These are phyloP conservation scores for Tylopilus sp. DNA, from an alignment of 768 basidiomycete genomes.

Conservation along the genomic window DNA sequence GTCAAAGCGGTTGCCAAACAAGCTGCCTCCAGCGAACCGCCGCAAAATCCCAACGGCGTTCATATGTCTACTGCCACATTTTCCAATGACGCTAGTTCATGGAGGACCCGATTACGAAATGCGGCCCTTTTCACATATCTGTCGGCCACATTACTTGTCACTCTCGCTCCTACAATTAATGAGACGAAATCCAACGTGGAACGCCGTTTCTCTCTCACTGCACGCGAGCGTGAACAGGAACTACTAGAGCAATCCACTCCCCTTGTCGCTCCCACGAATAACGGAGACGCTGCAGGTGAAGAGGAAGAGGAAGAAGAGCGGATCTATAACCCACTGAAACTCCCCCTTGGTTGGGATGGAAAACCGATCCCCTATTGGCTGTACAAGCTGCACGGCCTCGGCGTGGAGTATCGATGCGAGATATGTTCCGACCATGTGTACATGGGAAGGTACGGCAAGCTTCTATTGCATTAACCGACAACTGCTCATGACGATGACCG, in stretches of 20 bases:
- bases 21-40: slow-evolving; percentile 38
- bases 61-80: slow-evolving; percentile 26
- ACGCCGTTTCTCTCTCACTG: slow-evolving; percentile 92
- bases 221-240: slow-evolving; percentile 96
- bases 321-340: slow-evolving; percentile 96
- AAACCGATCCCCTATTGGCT: slow-evolving; percentile 99
- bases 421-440: slow-evolving; percentile 97
- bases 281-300: slow-evolving; percentile 48
- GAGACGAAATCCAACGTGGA: slow-evolving; percentile 98
- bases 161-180: slow-evolving; percentile 62
- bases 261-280: slow-evolving; percentile 45
- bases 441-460: slow-evolving; percentile 75
- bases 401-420: slow-evolving; percentile 97
- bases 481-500: slow-evolving; percentile 15
- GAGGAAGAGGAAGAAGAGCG: slow-evolving; percentile 95
- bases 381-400: slow-evolving; percentile 95
- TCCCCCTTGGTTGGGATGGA: slow-evolving; percentile 97
- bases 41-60: slow-evolving; percentile 34
- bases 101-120: slow-evolving; percentile 51
- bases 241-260: slow-evolving; percentile 65
- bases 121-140: slow-evolving; percentile 74
- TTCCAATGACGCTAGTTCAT: slow-evolving; percentile 29
- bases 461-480: background rate
- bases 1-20: slow-evolving; percentile 84
- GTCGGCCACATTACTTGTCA: slow-evolving; percentile 58